Evolutionary conservation across 2,329 filamentous ascomycete genomes (phyloP).

Genomic region (Hypoxylon sp.): DNA sequence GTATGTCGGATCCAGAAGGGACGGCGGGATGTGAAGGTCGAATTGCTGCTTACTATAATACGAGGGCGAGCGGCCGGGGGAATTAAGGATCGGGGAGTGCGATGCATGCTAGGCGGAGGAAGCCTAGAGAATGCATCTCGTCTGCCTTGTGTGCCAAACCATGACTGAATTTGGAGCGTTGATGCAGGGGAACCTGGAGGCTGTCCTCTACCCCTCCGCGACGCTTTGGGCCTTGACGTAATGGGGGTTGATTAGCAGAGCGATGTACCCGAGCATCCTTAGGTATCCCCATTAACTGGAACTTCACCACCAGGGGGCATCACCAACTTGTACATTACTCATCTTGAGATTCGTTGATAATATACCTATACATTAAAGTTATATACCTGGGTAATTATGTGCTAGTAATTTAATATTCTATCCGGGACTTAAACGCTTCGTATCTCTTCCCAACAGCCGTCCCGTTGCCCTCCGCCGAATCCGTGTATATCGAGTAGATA

Average conservation of each 20-base stretch:
- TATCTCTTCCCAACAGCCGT: conserved; percentile 49
- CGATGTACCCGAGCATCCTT: not conserved
- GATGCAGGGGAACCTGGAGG: not conserved
- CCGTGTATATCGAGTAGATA: conserved; percentile 46
- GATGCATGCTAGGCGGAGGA: conserved; percentile 10
- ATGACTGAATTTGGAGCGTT: not conserved
- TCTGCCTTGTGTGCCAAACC: not conserved
- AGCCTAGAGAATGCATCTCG: conserved; percentile 16
- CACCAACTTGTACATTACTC: not conserved
- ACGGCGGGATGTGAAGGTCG: conserved; percentile 12
- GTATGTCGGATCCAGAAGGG: conserved; percentile 20
- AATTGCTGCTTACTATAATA: conserved; percentile 2
- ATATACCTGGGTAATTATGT: not conserved
- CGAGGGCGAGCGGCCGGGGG: not conserved
- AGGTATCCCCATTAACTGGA: too few species aligned
- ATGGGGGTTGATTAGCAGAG: not conserved
- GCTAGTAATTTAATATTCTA: not conserved
- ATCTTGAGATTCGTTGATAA: not conserved
- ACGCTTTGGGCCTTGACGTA: not conserved
- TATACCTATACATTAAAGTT: not conserved
- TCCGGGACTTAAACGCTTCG: conserved; percentile 30
- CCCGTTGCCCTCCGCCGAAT: conserved; percentile 45
- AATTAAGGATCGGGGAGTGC: not conserved
- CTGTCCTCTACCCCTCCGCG: not conserved
- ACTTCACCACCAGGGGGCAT: too few species aligned